Conservation (phyloP, 1,284 basidiomycete genomes). For the Cutaneotrichosporon spelunceum region DNA sequence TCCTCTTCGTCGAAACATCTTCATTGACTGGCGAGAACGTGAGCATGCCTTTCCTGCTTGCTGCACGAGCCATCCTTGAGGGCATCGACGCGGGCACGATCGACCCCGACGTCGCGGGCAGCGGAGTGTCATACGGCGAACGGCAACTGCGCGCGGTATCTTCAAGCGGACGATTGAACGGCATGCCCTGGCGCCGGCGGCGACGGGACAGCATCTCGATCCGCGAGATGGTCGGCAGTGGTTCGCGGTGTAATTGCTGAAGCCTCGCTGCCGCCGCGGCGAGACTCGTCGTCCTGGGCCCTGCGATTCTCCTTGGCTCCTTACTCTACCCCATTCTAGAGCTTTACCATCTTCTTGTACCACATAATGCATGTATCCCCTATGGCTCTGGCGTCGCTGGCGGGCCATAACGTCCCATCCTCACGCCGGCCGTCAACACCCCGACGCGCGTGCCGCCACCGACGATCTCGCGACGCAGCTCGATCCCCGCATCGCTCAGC, state of each 20-base stretch:
- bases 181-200: constrained; percentile 5
- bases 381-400: neutral
- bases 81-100: constrained; percentile 86
- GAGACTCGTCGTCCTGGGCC: neutral
- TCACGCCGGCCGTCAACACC: constrained; percentile 17
- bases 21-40: constrained; percentile 91
- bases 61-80: constrained; percentile 84
- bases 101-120: constrained; percentile 88
- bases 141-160: constrained; percentile 77
- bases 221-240: constrained; percentile 22
- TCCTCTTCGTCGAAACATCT: constrained; percentile 90
- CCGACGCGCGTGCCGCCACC: constrained; percentile 7
- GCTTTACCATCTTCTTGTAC: neutral
- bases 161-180: constrained; percentile 13
- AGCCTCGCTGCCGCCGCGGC: neutral
- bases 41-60: constrained; percentile 85
- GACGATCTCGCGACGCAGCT: constrained; percentile 18
- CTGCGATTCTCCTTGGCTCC: neutral
- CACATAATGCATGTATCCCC: constrained; percentile 4
- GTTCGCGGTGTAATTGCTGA: constrained; percentile 16
- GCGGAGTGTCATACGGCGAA: constrained; percentile 94
- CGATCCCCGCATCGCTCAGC: constrained; percentile 7
- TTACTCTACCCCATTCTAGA: neutral
- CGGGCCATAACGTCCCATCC: constrained; percentile 21
- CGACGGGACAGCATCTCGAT: constrained; percentile 23